phyloP scores from a whole-genome alignment of 2,329 filamentous ascomycete species.

The Raffaelea albimanens region DNA sequence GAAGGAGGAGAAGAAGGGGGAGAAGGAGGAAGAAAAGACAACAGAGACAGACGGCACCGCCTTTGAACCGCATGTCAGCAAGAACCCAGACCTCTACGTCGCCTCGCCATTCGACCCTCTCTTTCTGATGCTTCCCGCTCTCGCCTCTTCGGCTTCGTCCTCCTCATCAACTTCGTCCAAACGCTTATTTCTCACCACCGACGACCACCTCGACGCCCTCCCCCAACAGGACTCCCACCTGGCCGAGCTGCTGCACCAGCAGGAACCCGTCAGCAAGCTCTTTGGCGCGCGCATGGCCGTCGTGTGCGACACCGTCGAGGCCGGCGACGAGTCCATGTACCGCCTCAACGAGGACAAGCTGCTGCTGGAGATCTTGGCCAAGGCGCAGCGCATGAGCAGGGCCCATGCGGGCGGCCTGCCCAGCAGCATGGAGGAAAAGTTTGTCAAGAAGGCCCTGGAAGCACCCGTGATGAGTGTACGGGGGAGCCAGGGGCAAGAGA shows the following conservation, averaged over 20 bases:
- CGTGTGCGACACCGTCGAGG: constrained; percentile 75
- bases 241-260: constrained; percentile 42
- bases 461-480: constrained; percentile 63
- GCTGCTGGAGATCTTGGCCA: constrained; percentile 52
- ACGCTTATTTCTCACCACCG: constrained; percentile 56
- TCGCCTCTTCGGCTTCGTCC: constrained; percentile 36
- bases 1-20: background rate
- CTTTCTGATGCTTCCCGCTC: constrained; percentile 70
- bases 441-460: constrained; percentile 67
- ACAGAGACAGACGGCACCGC: background rate
- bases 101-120: constrained; percentile 77
- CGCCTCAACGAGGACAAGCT: constrained; percentile 68
- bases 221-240: constrained; percentile 47
- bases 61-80: constrained; percentile 39
- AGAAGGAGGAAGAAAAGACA: too few species aligned
- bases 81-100: constrained; percentile 66
- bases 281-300: constrained; percentile 58
- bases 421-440: constrained; percentile 73
- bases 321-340: constrained; percentile 78
- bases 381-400: constrained; percentile 60
- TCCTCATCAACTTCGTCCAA: constrained; percentile 30
- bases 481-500: constrained; percentile 9
- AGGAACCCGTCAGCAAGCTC: constrained; percentile 31
- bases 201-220: constrained; percentile 63
- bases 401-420: constrained; percentile 47